Percentiles rank a stretch among this genome's conserved stretches.
Evolutionary conservation across 768 basidiomycete species (phyloP).

Genomic region (Chalciporus sphaerocephalus): DNA sequence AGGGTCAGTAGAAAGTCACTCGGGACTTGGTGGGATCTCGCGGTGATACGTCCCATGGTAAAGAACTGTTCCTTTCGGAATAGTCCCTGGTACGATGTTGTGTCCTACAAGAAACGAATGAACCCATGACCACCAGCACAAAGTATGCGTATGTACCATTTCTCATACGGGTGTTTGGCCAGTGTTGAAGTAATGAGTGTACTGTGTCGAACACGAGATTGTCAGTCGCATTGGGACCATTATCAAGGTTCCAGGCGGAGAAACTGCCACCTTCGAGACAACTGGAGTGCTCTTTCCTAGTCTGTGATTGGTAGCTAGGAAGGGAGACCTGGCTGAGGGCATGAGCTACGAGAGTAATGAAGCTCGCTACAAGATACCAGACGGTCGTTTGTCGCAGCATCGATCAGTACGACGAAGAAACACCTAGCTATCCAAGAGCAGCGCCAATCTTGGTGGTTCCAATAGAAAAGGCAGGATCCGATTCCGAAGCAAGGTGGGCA

Average conservation of each 20-base stretch:
- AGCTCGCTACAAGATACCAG: neutral
- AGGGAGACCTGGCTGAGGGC: neutral
- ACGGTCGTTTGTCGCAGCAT: neutral
- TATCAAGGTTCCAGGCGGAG: constrained; percentile 25
- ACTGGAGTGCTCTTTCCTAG: too few relatives aligned
- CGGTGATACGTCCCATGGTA: constrained; percentile 25
- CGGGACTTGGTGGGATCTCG: constrained; percentile 22
- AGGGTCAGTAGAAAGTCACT: constrained; percentile 31
- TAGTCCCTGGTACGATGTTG: constrained; percentile 28
- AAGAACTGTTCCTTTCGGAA: constrained; percentile 31
- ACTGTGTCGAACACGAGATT: constrained; percentile 35
- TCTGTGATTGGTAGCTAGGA: constrained; percentile 6
- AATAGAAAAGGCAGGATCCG: too few relatives aligned
- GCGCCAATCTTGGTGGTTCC: too few relatives aligned
- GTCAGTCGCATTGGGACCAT: constrained; percentile 26
- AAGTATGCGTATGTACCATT: constrained; percentile 20
- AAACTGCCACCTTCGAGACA: too few relatives aligned
- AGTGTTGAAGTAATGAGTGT: constrained; percentile 34
- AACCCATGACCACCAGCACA: neutral
- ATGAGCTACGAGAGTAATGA: neutral
- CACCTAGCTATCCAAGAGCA: too few relatives aligned
- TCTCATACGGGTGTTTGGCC: constrained; percentile 37
- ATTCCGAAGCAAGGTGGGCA: too few relatives aligned
- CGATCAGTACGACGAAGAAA: too few relatives aligned
- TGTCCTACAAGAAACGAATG: constrained; percentile 20